Evolutionary conservation across 2,329 filamentous ascomycete species (phyloP).

Genomic region (Neofusicoccum kwambonambiense): DNA sequence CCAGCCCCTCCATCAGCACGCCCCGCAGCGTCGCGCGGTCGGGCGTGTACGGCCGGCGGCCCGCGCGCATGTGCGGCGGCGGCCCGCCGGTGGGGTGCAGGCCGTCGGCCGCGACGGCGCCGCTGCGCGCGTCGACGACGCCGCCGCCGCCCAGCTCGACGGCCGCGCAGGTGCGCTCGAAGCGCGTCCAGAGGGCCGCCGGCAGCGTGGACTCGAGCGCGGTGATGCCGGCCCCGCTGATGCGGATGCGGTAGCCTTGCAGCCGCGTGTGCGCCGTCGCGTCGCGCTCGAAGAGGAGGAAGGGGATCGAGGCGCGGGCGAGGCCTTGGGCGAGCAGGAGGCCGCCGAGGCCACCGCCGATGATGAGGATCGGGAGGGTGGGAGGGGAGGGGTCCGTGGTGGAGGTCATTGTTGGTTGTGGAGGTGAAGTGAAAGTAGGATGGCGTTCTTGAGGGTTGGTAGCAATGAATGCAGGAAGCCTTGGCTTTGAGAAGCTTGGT

Average conservation of each 20-base stretch:
- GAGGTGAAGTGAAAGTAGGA: neutral
- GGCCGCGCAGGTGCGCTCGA: neutral
- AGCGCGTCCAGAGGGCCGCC: neutral
- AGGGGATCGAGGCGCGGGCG: conserved; percentile 31
- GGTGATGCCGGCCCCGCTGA: neutral
- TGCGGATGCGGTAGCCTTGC: conserved; percentile 61
- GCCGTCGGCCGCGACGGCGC: neutral
- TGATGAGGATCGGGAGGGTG: conserved; percentile 40
- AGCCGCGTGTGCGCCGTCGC: conserved; percentile 55
- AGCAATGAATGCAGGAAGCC: no score
- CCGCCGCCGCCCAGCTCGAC: neutral
- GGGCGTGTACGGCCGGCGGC: neutral
- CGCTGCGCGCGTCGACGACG: neutral
- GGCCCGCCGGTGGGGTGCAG: no score
- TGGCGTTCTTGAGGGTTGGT: no score
- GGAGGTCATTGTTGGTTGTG: neutral
- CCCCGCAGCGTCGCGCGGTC: neutral
- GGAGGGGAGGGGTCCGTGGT: neutral
- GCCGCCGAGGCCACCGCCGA: conserved; percentile 32
- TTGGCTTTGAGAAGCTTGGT: no score
- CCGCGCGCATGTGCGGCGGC: no score
- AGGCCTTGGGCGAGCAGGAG: conserved; percentile 34
- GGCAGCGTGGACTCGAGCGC: neutral
- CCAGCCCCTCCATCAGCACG: conserved; percentile 1
- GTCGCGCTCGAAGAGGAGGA: conserved; percentile 42